Evolutionary conservation across 1,284 basidiomycete species (phyloP).

Genomic region (Microbotryum silenes-acaulis): DNA sequence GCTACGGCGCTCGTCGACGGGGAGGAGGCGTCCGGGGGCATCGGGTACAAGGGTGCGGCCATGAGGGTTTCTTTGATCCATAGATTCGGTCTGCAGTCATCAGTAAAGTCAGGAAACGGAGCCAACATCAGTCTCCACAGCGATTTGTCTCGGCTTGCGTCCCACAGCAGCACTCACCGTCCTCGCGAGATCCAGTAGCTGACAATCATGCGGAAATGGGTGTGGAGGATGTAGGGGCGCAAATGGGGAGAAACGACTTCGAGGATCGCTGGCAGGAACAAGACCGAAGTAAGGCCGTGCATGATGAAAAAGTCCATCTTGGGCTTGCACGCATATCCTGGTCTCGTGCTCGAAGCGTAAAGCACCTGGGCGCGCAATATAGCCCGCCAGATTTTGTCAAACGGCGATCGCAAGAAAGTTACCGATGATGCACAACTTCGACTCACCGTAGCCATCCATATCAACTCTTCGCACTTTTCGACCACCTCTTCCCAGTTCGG

Average conservation of each 20-base stretch:
- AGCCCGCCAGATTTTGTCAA: not conserved
- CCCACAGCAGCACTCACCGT: constrained; percentile 4
- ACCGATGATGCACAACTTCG: not conserved
- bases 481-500: constrained; percentile 33
- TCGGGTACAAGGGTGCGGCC: constrained; percentile 21
- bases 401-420: not conserved
- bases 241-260: constrained; percentile 31
- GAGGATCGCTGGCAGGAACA: constrained; percentile 34
- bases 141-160: not conserved
- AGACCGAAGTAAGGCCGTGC: constrained; percentile 33
- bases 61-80: constrained; percentile 32
- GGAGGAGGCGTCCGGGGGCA: constrained; percentile 8
- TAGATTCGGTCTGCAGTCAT: constrained; percentile 22
- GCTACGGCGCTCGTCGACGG: not conserved
- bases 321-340: constrained; percentile 26
- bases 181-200: constrained; percentile 35
- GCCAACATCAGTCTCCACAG: not conserved
- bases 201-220: constrained; percentile 33
- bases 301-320: constrained; percentile 36
- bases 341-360: constrained; percentile 29
- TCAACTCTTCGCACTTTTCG: constrained; percentile 33
- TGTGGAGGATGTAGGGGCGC: constrained; percentile 32
- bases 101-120: too few species aligned
- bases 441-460: constrained; percentile 33
- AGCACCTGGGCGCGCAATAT: constrained; percentile 11